Conservation (phyloP, 805 yeast genomes). For the Kodamaea restingae region DNA sequence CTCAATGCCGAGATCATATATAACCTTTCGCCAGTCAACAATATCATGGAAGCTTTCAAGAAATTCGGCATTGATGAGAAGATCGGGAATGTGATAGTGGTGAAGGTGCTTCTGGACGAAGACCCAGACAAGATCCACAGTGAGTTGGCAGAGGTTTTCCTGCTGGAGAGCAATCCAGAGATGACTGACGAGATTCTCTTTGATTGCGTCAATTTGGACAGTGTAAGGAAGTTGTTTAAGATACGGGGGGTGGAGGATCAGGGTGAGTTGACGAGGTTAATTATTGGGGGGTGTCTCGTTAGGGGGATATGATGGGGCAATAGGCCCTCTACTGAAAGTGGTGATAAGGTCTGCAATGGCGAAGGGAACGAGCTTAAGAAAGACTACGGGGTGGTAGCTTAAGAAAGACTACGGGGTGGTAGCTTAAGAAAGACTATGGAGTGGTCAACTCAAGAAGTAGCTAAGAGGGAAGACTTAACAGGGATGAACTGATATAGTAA, state of each 20-base stretch:
- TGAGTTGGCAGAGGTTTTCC: constrained; percentile 23
- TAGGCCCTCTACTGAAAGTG: no score
- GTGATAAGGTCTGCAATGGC: no score
- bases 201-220: constrained; percentile 20
- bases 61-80: constrained; percentile 63
- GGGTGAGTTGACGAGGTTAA: constrained; percentile 34
- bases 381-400: no score
- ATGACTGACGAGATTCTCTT: constrained; percentile 20
- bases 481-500: no score
- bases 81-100: constrained; percentile 42
- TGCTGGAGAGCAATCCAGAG: constrained; percentile 11
- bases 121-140: not conserved
- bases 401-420: no score
- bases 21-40: constrained; percentile 65
- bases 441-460: no score
- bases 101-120: constrained; percentile 38
- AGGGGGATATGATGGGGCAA: constrained; percentile 41
- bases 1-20: constrained; percentile 70
- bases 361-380: no score
- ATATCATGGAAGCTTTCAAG: constrained; percentile 66
- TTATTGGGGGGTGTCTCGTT: constrained; percentile 45
- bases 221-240: constrained; percentile 36
- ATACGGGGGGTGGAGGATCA: constrained; percentile 25
- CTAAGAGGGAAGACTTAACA: no score
- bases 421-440: no score